These are phyloP conservation scores for Mycena vitilis DNA, from an alignment of 768 basidiomycete species.

Conservation along the genomic window DNA sequence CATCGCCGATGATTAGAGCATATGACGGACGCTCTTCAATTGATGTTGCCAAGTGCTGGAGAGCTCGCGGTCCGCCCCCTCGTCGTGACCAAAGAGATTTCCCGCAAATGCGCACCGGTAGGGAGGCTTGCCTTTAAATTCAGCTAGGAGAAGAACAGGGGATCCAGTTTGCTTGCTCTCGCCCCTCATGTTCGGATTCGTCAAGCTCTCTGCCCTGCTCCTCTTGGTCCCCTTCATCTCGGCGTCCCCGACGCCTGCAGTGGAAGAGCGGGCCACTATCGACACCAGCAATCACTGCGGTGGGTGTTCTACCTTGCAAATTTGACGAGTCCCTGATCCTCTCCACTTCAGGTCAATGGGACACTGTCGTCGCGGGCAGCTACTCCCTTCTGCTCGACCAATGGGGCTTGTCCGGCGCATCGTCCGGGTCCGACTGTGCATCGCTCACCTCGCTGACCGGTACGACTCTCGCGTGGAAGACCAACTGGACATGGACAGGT, in stretches of 20 bases:
- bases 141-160: not conserved
- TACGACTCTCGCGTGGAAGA: conserved; percentile 61
- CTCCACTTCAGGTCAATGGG: conserved; percentile 61
- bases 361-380: conserved; percentile 53
- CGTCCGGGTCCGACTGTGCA: conserved; percentile 65
- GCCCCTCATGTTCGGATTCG: conserved; percentile 30
- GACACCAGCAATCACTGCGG: conserved; percentile 56
- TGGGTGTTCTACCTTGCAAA: conserved; percentile 19
- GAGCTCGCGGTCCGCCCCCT: conserved; percentile 14
- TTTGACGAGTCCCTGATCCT: not conserved
- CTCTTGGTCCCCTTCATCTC: conserved; percentile 45
- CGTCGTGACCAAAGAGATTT: conserved; percentile 28
- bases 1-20: conserved; percentile 12
- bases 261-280: conserved; percentile 44
- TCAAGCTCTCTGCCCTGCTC: conserved; percentile 44
- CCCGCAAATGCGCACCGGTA: conserved; percentile 5
- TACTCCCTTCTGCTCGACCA: conserved; percentile 66
- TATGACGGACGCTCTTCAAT: conserved; percentile 18
- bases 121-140: conserved; percentile 12
- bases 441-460: conserved; percentile 56
- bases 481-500: conserved; percentile 61
- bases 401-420: conserved; percentile 54
- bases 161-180: not conserved
- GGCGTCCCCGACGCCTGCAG: conserved; percentile 45
- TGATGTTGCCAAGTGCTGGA: conserved; percentile 1